Percentiles rank a stretch among this genome's conserved stretches.
Evolutionary conservation across 75 land plant species (phyloP).

Genomic region (Cunninghamia lanceolata): DNA sequence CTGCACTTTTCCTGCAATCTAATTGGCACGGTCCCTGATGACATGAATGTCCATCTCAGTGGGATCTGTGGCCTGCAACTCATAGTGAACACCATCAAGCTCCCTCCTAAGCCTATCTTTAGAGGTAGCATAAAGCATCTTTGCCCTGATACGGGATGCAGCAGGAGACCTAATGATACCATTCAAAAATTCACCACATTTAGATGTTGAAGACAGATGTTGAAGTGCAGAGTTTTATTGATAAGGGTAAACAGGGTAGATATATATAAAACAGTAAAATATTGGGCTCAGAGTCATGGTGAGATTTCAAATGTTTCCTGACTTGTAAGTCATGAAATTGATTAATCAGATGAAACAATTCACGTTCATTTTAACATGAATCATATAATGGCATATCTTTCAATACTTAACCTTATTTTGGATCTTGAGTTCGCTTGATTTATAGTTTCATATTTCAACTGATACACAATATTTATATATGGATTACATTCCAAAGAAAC

Average conservation of each 20-base stretch:
- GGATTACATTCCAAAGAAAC: neutral
- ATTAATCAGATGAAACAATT: neutral
- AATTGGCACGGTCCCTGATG: conserved; percentile 37
- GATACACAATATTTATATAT: neutral
- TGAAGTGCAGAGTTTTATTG: neutral
- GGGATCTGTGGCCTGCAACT: conserved; percentile 55
- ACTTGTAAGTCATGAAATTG: neutral
- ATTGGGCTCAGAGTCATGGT: neutral
- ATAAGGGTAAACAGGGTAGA: neutral
- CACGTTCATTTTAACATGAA: neutral
- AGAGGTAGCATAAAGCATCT: conserved; percentile 64
- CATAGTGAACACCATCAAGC: conserved; percentile 61
- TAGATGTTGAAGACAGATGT: neutral
- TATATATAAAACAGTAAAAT: neutral
- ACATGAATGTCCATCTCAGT: conserved; percentile 52
- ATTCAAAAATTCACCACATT: neutral
- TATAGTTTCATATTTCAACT: neutral
- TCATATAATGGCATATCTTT: neutral
- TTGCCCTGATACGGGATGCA: conserved; percentile 37
- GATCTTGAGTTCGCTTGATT: neutral
- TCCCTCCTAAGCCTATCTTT: conserved; percentile 49
- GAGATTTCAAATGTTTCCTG: neutral
- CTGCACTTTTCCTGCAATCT: conserved; percentile 1
- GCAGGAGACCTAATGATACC: conserved; percentile 42
- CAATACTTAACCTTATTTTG: neutral